Percentiles rank a stretch among this genome's conserved stretches.
phyloP scores from a whole-genome alignment of 139 green algal species.

The Micromonas commoda region DNA sequence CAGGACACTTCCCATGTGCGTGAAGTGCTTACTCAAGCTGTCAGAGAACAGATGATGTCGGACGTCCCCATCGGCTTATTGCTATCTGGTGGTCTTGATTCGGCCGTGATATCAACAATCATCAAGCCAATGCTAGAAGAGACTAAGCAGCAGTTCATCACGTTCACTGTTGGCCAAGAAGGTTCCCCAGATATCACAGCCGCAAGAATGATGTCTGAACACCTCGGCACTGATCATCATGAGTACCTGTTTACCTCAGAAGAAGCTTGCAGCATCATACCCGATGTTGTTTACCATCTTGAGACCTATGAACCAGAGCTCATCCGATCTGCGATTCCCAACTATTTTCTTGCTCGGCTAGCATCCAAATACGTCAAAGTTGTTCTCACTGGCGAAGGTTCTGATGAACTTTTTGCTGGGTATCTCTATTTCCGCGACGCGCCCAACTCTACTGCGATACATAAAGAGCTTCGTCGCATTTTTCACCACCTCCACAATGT shows the following conservation, averaged over 20 bases:
- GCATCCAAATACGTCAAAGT: constrained; percentile 68
- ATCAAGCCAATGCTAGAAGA: constrained; percentile 32
- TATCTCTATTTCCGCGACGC: constrained; percentile 98
- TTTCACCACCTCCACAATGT: constrained; percentile 73
- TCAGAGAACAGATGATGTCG: constrained; percentile 86
- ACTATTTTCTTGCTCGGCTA: constrained; percentile 28
- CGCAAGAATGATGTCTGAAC: constrained; percentile 75
- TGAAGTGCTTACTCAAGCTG: constrained; percentile 42
- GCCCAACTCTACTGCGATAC: constrained; percentile 69
- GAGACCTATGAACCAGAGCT: constrained; percentile 75
- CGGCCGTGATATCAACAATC: constrained; percentile 78
- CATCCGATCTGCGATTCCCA: constrained; percentile 33
- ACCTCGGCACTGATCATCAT: constrained; percentile 89
- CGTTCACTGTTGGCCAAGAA: constrained; percentile 33
- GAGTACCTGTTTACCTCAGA: constrained; percentile 95
- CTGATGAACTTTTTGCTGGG: constrained; percentile 93
- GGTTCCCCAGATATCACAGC: constrained; percentile 90
- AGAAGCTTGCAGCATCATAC: constrained; percentile 82
- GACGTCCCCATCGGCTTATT: constrained; percentile 90
- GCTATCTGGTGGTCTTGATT: constrained; percentile 84
- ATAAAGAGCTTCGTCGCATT: constrained; percentile 78
- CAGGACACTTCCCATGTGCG: constrained; percentile 25
- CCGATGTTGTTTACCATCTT: constrained; percentile 85
- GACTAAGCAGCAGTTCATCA: not conserved
- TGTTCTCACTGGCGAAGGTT: constrained; percentile 90